A percentile compares a stretch with the other conserved stretches of the same genome.
These are phyloP conservation scores for Trichoderma orchidacearum DNA, from an alignment of 495 filamentous ascomycete genomes.

Conservation along the genomic window DNA sequence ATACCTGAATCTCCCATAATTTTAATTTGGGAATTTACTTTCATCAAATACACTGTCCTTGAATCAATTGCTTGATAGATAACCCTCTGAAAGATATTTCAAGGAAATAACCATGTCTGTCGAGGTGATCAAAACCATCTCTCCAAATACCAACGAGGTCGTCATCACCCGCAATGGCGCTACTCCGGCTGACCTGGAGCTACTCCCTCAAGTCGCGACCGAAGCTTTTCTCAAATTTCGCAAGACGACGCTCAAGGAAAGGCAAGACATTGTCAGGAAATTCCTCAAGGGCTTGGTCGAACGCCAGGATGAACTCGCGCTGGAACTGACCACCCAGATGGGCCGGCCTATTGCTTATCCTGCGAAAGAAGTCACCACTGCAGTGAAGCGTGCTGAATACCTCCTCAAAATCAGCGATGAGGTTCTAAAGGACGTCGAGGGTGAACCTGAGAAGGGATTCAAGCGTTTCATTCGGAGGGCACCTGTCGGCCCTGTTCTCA, in stretches of 20 bases:
- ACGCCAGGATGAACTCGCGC: slow-evolving; percentile 66
- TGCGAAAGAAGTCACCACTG: slow-evolving; percentile 66
- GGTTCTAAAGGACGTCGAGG: slow-evolving; percentile 57
- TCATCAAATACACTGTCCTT: background rate
- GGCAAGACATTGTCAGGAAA: slow-evolving; percentile 64
- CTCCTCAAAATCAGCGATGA: slow-evolving; percentile 65
- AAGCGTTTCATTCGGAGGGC: slow-evolving; percentile 78
- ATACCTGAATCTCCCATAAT: background rate
- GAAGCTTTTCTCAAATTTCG: slow-evolving; percentile 61
- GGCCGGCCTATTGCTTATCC: slow-evolving; percentile 81
- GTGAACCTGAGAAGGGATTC: slow-evolving; percentile 74
- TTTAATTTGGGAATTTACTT: background rate
- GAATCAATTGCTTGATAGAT: background rate
- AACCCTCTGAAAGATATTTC: background rate
- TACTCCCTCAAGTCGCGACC: slow-evolving; percentile 49
- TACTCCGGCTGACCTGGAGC: slow-evolving; percentile 47
- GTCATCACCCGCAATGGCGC: slow-evolving; percentile 64
- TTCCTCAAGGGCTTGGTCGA: slow-evolving; percentile 54
- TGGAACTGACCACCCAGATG: slow-evolving; percentile 87
- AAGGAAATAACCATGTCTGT: slow-evolving; percentile 48
- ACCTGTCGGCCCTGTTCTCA: slow-evolving; percentile 68
- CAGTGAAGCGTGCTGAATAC: slow-evolving; percentile 67
- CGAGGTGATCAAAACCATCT: slow-evolving; percentile 79
- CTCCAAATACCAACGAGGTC: slow-evolving; percentile 68
- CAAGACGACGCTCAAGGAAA: slow-evolving; percentile 45